Evolutionary conservation across 1,284 basidiomycete species (phyloP), one percentile per base, ranked within the genome.

Genomic region (Ceratobasidium sp.): DNA sequence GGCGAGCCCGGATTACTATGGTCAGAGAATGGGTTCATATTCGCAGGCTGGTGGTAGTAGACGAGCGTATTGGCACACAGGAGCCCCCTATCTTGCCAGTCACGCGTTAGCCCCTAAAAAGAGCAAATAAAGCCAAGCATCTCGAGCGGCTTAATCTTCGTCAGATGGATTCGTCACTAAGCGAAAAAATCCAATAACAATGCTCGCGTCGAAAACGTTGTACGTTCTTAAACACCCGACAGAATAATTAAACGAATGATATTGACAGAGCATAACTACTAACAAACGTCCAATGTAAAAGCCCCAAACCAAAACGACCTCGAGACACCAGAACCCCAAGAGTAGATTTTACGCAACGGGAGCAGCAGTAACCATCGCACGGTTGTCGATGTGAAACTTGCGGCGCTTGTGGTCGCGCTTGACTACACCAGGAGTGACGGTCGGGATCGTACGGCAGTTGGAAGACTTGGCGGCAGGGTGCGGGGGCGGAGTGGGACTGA

Each of bases 401-500:
- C 68, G 53, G 39, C 68, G 68, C 54, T 71, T 71, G 28, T 71
- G 68, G 54, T 26, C 23, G 39, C 68, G 68, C 68, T 71, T 71
- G 39, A 71, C 68, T 17, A 37, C 33, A 28, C 17, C 68, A 15
- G 68, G 54, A 26, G 68, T 45, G 54, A 89, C 83, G 23, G 87
- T 88, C 0, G 88, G 83, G 28, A 87, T 63, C 17, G 83, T 75
- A 26, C 80, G 81, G 83, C 89, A 89, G 80, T 86, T 80, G 35
- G 80, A 81, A 20, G 80, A 81, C 33, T 77, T 74, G 84, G 64
- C 86, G 23, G 84, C 84, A 3, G 86, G 85, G 80, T 90, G 90
- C 1, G 88, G 81, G 3, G 84, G 5, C 0, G 90, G 90, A 1
- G 89, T 90, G 15, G 87, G 87, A 7, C 79, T 83, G 49, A 84